Conservation (phyloP, 1,139 yeast genomes). For the Taphrina flavorubra region DNA sequence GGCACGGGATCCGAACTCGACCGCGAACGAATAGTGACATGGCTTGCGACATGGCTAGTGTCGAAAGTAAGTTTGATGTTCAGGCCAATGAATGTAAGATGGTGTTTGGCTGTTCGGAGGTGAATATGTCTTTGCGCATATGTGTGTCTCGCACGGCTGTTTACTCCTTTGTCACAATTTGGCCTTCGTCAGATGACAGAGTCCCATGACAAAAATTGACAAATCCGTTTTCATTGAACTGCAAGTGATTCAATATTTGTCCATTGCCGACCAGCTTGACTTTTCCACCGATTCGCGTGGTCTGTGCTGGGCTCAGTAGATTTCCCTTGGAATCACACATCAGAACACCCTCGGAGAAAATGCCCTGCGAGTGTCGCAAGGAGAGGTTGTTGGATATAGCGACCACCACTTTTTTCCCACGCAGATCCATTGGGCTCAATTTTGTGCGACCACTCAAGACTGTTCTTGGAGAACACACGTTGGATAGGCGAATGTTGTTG, state of each 20-base stretch:
- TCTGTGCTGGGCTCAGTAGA: conserved; percentile 15
- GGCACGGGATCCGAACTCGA: no score
- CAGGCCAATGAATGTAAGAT: no score
- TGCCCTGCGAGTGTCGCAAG: conserved; percentile 21
- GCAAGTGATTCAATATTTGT: conserved; percentile 23
- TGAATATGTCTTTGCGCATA: no score
- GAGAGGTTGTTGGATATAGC: conserved; percentile 30
- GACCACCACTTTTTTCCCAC: conserved; percentile 25
- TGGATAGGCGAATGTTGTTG: conserved; percentile 20
- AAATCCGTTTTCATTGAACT: conserved; percentile 14
- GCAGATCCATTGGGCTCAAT: neutral
- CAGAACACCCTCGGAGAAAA: conserved; percentile 32
- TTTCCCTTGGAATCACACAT: conserved; percentile 25
- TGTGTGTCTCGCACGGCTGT: neutral
- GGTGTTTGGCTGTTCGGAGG: no score
- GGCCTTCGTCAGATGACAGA: conserved; percentile 18
- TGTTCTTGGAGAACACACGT: conserved; percentile 31
- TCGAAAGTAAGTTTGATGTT: no score
- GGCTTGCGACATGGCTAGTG: no score
- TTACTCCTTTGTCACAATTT: neutral
- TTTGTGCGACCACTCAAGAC: conserved; percentile 20
- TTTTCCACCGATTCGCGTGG: conserved; percentile 20
- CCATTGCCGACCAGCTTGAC: conserved; percentile 25
- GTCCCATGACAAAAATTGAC: conserved; percentile 15
- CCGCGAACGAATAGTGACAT: no score